These are phyloP conservation scores for Diplocarpon mali DNA, from an alignment of 2,329 filamentous ascomycete genomes.

Conservation along the genomic window DNA sequence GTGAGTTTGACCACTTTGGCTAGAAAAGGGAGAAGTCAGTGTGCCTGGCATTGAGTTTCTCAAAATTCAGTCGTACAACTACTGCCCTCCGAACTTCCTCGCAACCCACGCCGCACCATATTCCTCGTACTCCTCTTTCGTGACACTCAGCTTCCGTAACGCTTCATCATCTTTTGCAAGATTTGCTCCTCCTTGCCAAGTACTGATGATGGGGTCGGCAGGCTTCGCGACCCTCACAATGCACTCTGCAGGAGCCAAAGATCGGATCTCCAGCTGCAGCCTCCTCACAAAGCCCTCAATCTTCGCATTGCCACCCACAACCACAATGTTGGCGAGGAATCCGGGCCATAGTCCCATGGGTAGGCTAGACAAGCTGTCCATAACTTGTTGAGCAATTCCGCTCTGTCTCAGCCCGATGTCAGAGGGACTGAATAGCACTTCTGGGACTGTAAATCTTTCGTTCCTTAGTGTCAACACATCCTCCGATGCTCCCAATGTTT, in stretches of 20 bases:
- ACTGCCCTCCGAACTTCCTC: slow-evolving; percentile 51
- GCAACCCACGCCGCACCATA: slow-evolving; percentile 65
- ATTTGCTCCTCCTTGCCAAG: slow-evolving; percentile 76
- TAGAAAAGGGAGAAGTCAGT: too few species aligned
- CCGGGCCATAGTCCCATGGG: slow-evolving; percentile 78
- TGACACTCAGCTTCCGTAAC: slow-evolving; percentile 60
- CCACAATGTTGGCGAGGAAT: slow-evolving; percentile 74
- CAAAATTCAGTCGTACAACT: neutral
- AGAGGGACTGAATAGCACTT: slow-evolving; percentile 75
- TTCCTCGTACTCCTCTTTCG: slow-evolving; percentile 83
- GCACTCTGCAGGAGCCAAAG: slow-evolving; percentile 64
- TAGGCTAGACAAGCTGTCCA: slow-evolving; percentile 63
- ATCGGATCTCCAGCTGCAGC: slow-evolving; percentile 62
- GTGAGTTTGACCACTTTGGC: too few species aligned
- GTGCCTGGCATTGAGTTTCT: neutral
- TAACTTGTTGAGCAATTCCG: slow-evolving; percentile 71
- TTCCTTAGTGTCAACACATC: slow-evolving; percentile 82
- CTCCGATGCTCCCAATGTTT: slow-evolving; percentile 45
- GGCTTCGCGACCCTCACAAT: slow-evolving; percentile 62
- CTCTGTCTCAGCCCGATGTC: slow-evolving; percentile 79
- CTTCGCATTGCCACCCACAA: slow-evolving; percentile 76
- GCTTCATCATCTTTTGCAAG: slow-evolving; percentile 58
- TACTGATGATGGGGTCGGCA: slow-evolving; percentile 63
- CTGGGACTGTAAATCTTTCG: slow-evolving; percentile 82
- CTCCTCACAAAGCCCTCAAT: slow-evolving; percentile 75